These are phyloP conservation scores for Yamadazyma nakazawae DNA, from an alignment of 805 yeast genomes.

Conservation along the genomic window DNA sequence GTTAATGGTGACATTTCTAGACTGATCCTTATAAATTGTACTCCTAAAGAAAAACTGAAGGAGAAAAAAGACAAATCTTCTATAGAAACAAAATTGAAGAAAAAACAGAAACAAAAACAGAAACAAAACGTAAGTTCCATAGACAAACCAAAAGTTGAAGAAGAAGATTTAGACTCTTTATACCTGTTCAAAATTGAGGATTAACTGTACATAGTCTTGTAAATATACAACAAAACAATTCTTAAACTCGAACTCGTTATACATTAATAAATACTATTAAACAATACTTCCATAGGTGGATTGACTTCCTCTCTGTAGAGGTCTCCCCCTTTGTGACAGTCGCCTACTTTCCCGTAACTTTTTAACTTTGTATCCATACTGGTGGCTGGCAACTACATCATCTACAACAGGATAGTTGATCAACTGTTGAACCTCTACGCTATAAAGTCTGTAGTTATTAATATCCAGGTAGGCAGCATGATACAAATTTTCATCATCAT, in stretches of 20 bases:
- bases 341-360: slow-evolving; percentile 25
- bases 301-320: slow-evolving; percentile 5
- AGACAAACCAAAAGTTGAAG: slow-evolving; percentile 15
- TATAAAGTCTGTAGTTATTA: slow-evolving; percentile 33
- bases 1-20: slow-evolving; percentile 26
- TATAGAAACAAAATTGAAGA: slow-evolving; percentile 17
- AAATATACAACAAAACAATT: neutral
- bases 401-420: slow-evolving; percentile 45
- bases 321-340: slow-evolving; percentile 11
- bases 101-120: slow-evolving; percentile 15
- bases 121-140: slow-evolving; percentile 11
- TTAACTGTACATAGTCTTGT: slow-evolving; percentile 14
- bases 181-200: slow-evolving; percentile 41
- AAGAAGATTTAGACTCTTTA: slow-evolving; percentile 37
- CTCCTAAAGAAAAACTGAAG: slow-evolving; percentile 13
- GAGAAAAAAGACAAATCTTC: slow-evolving; percentile 8
- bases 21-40: slow-evolving; percentile 21
- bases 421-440: slow-evolving; percentile 29
- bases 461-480: slow-evolving; percentile 28
- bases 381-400: slow-evolving; percentile 37
- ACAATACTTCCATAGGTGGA: slow-evolving; percentile 28
- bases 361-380: slow-evolving; percentile 40
- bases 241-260: neutral
- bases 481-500: slow-evolving; percentile 37
- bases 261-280: slow-evolving; percentile 8